Evolutionary conservation across 2,329 filamentous ascomycete species (phyloP), one percentile per base, ranked within the genome.

Genomic region (Neodidymelliopsis sp.): DNA sequence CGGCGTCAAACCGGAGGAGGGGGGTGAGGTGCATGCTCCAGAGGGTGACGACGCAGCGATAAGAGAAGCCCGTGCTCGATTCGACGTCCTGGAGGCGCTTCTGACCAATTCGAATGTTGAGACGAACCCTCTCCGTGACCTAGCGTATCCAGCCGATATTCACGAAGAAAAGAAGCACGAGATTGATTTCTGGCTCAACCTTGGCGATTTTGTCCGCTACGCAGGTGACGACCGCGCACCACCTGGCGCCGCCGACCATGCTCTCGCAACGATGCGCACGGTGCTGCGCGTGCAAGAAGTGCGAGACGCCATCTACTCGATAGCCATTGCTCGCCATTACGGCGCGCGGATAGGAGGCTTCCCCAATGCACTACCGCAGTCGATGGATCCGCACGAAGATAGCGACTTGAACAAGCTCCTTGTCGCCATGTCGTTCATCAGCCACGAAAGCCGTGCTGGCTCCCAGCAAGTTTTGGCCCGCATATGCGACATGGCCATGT

Each of bases 301-400:
- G 64, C 85, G 92, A 42, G 91, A 97, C 69, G 87, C 96, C 13
- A 83, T 97, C 47, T 96, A 96, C 74, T 94, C 90, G 0, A 87
- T 96, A 57, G 90, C 89, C 7, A 84, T 96, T 45, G 85, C 89
- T 12, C 85, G 91, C 19, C 85, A 92, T 54, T 79, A 91, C 38
- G 86, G 88, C 34, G 84, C 85, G 23, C 83, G 85, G 11, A 66
- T 76, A 51, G 69, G 73, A 12, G 74, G 76, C 19, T 79, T 78
- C 56, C 72, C 76, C 7, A 74, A 76, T 41, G 67, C 71, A 16
- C 54, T 76, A 3, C 69, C 71, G 6, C 34, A 54, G 1, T 30
- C 58, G 0, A 47, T 62, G 24, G 62, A 66, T 38, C 63, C 63
- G 20, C 60, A 69, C 42, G 66, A 67, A 10, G 67, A 72, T 19